Base-by-base conservation (phyloP, 192 early-diverging fungal genomes). In the Linnemannia elongata region DNA sequence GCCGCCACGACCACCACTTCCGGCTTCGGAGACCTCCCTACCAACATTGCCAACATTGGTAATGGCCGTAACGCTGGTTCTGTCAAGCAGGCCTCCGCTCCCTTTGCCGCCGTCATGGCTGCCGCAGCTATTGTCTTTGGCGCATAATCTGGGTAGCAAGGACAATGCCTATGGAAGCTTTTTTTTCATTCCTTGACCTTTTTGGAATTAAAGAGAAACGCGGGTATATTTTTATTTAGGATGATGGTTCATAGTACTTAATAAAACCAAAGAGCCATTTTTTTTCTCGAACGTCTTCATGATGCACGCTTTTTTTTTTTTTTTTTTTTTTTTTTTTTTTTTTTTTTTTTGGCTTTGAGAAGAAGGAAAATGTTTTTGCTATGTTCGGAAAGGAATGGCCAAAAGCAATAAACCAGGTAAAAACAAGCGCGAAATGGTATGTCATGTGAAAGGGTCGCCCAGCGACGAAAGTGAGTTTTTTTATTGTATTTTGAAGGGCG, bases 401-500 rank as follows among this genome's bases (percentile, higher is more conserved):
- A 54, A 1, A 54, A 54, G 3, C 52, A 69, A 69, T 6, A 5
- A 69, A 39, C 5, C 12, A 7, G 24, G 12, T 30, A 18, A 74
- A 49, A 49, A 49, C 24, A 45, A n/a, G 10, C 42, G 13, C 47
- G 1, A 18, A 18, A 17, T 49, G 10, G 8, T 47, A 8, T 74
- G 30, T 74, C 3, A 18, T 74, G 72, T 27, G 49, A 66, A 33
- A 66, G 6, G 24, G 44, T 74, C 69, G 69, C 69, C 35, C 69
- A 71, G 69, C 69, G 69, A 71, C 39, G 22, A 38, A 69, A 41
- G 39, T 22, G 39, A 12, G 22, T 71, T 71, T 71, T n/a, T 71
- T 71, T 57, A 57, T 75, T 63, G 47, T 76, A 38, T 57, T n/a
- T 9, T 63, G 30, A 60, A 33, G 27, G 30, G 27, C 27, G 73